Percentiles rank a stretch among this genome's conserved stretches.
Evolutionary conservation across 1,284 basidiomycete species (phyloP).

Genomic region (Ceratobasidium sp.): DNA sequence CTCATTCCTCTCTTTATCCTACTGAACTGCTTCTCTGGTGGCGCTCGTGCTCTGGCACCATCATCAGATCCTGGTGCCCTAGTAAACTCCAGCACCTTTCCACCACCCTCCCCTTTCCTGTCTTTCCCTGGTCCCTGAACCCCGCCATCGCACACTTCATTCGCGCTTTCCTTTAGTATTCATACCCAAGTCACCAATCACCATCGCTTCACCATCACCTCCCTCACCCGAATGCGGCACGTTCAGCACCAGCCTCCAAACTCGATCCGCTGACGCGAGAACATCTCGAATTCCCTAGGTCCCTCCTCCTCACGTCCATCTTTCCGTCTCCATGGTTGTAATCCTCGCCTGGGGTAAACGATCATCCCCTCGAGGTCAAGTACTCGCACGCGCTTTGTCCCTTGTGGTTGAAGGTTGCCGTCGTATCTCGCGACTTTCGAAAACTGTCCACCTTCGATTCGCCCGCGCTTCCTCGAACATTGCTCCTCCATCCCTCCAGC

Average conservation of each 20-base stretch:
- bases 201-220: slow-evolving; percentile 54
- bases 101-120: slow-evolving; percentile 67
- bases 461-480: too few species aligned
- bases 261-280: slow-evolving; percentile 62
- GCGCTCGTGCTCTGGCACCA: slow-evolving; percentile 58
- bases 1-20: background rate
- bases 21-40: slow-evolving; percentile 45
- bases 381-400: slow-evolving; percentile 48
- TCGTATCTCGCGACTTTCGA: slow-evolving; percentile 45
- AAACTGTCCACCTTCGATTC: slow-evolving; percentile 57
- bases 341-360: slow-evolving; percentile 41
- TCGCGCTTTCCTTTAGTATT: slow-evolving; percentile 21
- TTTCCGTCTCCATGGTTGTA: slow-evolving; percentile 51
- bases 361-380: slow-evolving; percentile 46
- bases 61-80: slow-evolving; percentile 43
- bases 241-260: slow-evolving; percentile 79
- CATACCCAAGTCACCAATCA: slow-evolving; percentile 34
- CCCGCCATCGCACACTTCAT: slow-evolving; percentile 59
- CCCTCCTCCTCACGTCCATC: slow-evolving; percentile 52
- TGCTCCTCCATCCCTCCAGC: slow-evolving; percentile 57
- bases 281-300: slow-evolving; percentile 50
- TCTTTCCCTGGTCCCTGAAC: too few species aligned
- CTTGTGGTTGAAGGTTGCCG: slow-evolving; percentile 37
- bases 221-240: slow-evolving; percentile 71
- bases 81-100: slow-evolving; percentile 60